Percentiles rank a stretch among this genome's conserved stretches.
Evolutionary conservation across 768 basidiomycete genomes (phyloP).

Genomic region (Boletus fagicola): DNA sequence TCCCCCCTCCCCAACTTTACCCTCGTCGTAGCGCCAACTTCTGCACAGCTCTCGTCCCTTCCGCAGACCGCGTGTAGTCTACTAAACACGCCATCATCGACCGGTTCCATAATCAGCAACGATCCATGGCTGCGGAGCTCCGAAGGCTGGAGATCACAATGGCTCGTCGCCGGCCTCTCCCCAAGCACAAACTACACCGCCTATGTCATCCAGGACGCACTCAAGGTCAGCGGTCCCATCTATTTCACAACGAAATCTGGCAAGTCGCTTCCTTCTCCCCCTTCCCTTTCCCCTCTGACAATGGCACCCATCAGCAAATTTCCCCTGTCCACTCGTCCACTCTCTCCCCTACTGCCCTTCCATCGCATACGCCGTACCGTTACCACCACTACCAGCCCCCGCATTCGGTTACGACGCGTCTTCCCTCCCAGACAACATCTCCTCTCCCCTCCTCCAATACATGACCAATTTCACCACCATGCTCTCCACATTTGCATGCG

Average conservation of each 20-base stretch:
- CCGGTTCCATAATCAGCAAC: slow-evolving; percentile 42
- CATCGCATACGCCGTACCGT: slow-evolving; percentile 66
- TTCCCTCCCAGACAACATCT: slow-evolving; percentile 50
- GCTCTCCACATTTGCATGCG: slow-evolving; percentile 73
- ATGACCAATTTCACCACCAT: slow-evolving; percentile 73
- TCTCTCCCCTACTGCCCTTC: slow-evolving; percentile 74
- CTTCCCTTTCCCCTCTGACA: neutral
- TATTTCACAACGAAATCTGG: slow-evolving; percentile 76
- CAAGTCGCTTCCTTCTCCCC: slow-evolving; percentile 29
- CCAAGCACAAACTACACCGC: slow-evolving; percentile 77
- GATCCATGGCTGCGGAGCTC: slow-evolving; percentile 56
- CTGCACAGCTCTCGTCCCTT: slow-evolving; percentile 39
- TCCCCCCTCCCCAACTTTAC: slow-evolving; percentile 48
- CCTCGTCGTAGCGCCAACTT: slow-evolving; percentile 54
- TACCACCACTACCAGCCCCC: slow-evolving; percentile 48
- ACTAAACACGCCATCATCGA: slow-evolving; percentile 32
- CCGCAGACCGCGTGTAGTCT: slow-evolving; percentile 63
- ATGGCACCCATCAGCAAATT: slow-evolving; percentile 41
- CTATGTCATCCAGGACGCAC: slow-evolving; percentile 56
- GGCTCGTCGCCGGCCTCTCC: slow-evolving; percentile 56
- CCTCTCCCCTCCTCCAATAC: slow-evolving; percentile 50
- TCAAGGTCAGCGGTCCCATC: slow-evolving; percentile 63
- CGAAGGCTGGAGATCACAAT: slow-evolving; percentile 67
- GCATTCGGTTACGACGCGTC: slow-evolving; percentile 45
- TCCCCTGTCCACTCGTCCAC: slow-evolving; percentile 67